phyloP scores from a whole-genome alignment of 192 early-diverging fungal species.

The Backusella morwellensis region DNA sequence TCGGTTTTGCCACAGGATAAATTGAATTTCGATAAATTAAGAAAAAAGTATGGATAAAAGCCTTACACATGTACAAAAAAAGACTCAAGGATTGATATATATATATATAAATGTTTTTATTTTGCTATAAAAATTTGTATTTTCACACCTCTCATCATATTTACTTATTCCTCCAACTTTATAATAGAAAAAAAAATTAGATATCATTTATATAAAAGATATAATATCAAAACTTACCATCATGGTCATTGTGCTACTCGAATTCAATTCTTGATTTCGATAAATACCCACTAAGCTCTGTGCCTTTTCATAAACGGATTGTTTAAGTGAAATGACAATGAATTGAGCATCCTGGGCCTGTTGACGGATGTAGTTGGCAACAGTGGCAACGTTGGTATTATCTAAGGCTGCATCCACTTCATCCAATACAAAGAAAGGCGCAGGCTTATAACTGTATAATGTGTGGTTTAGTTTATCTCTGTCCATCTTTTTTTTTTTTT shows the following conservation, averaged over 20 bases:
- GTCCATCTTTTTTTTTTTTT: too few relatives aligned
- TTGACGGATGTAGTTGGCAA: slow-evolving; percentile 87
- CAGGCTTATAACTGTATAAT: slow-evolving; percentile 74
- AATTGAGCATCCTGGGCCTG: slow-evolving; percentile 83
- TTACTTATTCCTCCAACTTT: slow-evolving; percentile 31
- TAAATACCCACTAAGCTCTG: slow-evolving; percentile 95
- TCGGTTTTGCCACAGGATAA: slow-evolving; percentile 59
- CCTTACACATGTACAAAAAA: neutral
- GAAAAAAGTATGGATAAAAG: slow-evolving; percentile 21
- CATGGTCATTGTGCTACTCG: slow-evolving; percentile 81
- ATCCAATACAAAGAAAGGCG: slow-evolving; percentile 99
- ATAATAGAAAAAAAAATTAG: neutral
- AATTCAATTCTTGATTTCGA: slow-evolving; percentile 81
- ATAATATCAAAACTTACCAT: slow-evolving; percentile 32
- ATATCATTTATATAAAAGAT: neutral
- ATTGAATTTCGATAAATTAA: slow-evolving; percentile 13
- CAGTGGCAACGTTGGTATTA: slow-evolving; percentile 91
- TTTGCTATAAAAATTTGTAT: neutral
- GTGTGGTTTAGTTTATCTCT: neutral
- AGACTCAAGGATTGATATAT: neutral
- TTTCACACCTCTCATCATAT: neutral
- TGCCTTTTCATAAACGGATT: slow-evolving; percentile 90
- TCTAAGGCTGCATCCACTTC: slow-evolving; percentile 99
- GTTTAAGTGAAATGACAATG: slow-evolving; percentile 97
- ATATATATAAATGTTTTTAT: neutral